These are phyloP conservation scores for Sindora glabra DNA, from an alignment of 306 rosid species.

Conservation along the genomic window DNA sequence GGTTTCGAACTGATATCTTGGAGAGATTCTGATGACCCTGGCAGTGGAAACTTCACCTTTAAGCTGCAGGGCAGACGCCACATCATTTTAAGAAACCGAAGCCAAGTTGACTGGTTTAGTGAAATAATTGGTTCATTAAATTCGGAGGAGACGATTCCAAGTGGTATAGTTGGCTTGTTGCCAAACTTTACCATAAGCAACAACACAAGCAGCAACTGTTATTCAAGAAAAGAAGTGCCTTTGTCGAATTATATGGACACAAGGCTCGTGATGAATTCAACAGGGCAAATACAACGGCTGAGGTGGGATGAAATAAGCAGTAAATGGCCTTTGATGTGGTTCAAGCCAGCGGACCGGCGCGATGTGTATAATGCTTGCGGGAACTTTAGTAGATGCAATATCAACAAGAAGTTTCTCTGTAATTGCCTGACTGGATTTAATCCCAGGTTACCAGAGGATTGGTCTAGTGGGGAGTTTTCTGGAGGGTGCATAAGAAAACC, in stretches of 20 bases:
- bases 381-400: constrained; percentile 23
- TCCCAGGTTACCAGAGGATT: background rate
- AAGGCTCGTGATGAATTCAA: constrained; percentile 20
- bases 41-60: background rate
- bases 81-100: background rate
- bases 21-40: constrained; percentile 5
- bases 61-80: background rate
- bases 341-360: constrained; percentile 1
- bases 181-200: background rate
- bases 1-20: constrained; percentile 16
- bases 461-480: background rate
- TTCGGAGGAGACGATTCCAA: background rate
- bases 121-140: background rate
- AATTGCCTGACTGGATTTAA: constrained; percentile 43
- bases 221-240: background rate
- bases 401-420: background rate
- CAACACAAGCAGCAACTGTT: no score
- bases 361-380: constrained; percentile 22
- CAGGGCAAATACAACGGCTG: background rate
- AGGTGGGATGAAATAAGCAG: background rate
- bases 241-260: background rate
- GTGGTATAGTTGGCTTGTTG: fast-evolving
- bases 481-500: constrained; percentile 21
- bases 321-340: background rate
- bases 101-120: constrained; percentile 4